Base-by-base conservation (phyloP, 106 monocot species). In the Dactylorhiza incarnata region DNA sequence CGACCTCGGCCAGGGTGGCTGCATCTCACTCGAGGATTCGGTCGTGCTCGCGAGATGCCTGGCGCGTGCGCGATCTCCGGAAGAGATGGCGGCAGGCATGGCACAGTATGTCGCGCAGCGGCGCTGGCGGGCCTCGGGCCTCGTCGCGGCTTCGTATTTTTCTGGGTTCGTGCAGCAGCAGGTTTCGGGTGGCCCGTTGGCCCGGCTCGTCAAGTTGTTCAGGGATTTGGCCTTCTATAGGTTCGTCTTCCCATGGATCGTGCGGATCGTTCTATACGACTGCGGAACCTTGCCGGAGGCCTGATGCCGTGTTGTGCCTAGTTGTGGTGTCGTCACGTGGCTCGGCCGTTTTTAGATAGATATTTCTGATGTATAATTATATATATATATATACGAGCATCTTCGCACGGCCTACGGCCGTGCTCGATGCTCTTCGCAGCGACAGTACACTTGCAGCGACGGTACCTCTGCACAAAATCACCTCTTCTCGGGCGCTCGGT, bases 11-110 rank as follows among this genome's bases (percentile, higher is more conserved):
- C 89, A 89, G 44, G 83, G 85, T 11, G 83, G 81, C 1, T 70
- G 81, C 58, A 14, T 78, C 0, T 81, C 85, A 3, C 75, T 88
- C 2, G 89, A 86, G 73, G 89, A 89, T 26, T 81, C 83, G 0
- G 79, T 89, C 2, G 83, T 83, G 20, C 89, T 85, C 19, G 85
- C 81, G 2, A 67, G 84, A 7, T 70, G 47, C 81, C 20, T 84
- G 17, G 48, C 52, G 1, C 67, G 13, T 0, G 14, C 7, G 19
- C 9, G 16, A 3, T 19, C 15, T 4, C 70, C 66, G 47, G 23
- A 53, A 5, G 49, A 55, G 46, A 54, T 45, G 16, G 76, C 19
- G 23, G 23, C 49, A 5, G 75, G 51, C 9, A 66, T 75, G 26
- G 76, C 63, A 55, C 17, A 9, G 73, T 82, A 82, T 17, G 82